Evolutionary conservation across 179 eudicot genomes (phyloP).

Genomic region (Beta lomatogona): DNA sequence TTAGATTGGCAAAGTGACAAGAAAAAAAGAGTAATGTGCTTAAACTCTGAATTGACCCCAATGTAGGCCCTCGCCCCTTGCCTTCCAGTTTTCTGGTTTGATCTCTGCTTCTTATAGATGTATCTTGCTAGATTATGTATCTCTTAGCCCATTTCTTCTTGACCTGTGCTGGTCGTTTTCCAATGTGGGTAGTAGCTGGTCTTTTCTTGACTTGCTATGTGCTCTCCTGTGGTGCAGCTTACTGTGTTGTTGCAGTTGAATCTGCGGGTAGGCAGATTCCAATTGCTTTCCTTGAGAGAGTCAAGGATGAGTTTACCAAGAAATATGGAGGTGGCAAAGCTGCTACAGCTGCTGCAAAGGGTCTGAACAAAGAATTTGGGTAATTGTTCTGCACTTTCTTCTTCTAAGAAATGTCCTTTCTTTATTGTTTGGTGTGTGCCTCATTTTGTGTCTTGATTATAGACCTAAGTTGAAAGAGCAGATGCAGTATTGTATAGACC

Average conservation of each 20-base stretch:
- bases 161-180: background rate
- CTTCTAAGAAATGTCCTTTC: background rate
- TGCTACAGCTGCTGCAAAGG: constrained; percentile 30
- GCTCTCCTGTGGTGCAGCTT: constrained; percentile 28
- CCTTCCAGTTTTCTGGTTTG: background rate
- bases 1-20: background rate
- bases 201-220: constrained; percentile 2
- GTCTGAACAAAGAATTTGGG: constrained; percentile 45
- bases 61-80: background rate
- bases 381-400: constrained; percentile 5
- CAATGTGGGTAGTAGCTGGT: background rate
- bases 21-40: too few species aligned
- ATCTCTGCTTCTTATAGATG: background rate
- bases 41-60: too few species aligned
- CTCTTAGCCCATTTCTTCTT: background rate
- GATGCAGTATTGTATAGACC: constrained; percentile 41
- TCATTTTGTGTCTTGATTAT: constrained; percentile 5
- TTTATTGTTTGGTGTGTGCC: background rate
- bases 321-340: constrained; percentile 44
- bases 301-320: constrained; percentile 41
- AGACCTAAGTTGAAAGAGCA: constrained; percentile 46
- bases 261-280: constrained; percentile 42
- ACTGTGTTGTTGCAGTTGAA: constrained; percentile 45
- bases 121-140: background rate
- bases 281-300: constrained; percentile 38